These are phyloP conservation scores for Globisporangium uncinulatum DNA, from an alignment of 352 stramenopile genomes.

Conservation along the genomic window DNA sequence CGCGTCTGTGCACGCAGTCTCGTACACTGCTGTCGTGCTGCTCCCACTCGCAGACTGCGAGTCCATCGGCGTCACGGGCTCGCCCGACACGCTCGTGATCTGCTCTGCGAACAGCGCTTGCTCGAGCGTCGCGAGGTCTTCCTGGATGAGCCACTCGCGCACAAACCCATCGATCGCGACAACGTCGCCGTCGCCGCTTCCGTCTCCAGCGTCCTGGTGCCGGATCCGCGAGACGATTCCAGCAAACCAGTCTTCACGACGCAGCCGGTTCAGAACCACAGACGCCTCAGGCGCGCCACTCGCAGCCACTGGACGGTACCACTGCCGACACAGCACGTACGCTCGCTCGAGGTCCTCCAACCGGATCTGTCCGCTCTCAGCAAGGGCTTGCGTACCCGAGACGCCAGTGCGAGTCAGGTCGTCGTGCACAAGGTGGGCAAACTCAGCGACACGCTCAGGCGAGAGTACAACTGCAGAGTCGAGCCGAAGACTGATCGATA, in stretches of 20 bases:
- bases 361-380: slow-evolving; percentile 23
- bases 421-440: slow-evolving; percentile 31
- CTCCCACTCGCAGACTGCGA: slow-evolving; percentile 46
- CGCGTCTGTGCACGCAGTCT: slow-evolving; percentile 55
- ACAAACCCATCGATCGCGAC: slow-evolving; percentile 62
- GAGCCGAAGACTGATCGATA: slow-evolving; percentile 66
- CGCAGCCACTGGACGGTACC: slow-evolving; percentile 7
- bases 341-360: slow-evolving; percentile 38
- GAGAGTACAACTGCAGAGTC: slow-evolving; percentile 41
- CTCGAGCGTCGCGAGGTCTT: slow-evolving; percentile 59
- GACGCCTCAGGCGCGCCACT: background rate
- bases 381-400: slow-evolving; percentile 3
- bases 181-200: background rate
- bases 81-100: slow-evolving; percentile 33
- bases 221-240: slow-evolving; percentile 34
- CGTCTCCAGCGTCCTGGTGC: slow-evolving; percentile 11
- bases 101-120: slow-evolving; percentile 39
- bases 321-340: slow-evolving; percentile 42
- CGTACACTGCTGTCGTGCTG: slow-evolving; percentile 55
- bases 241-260: slow-evolving; percentile 33
- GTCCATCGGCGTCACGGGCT: slow-evolving; percentile 40
- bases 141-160: slow-evolving; percentile 68
- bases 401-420: slow-evolving; percentile 19
- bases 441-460: slow-evolving; percentile 30
- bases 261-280: slow-evolving; percentile 13